Base-by-base conservation (phyloP, 2,329 filamentous ascomycete species). In the Aspergillus viridinutans region DNA sequence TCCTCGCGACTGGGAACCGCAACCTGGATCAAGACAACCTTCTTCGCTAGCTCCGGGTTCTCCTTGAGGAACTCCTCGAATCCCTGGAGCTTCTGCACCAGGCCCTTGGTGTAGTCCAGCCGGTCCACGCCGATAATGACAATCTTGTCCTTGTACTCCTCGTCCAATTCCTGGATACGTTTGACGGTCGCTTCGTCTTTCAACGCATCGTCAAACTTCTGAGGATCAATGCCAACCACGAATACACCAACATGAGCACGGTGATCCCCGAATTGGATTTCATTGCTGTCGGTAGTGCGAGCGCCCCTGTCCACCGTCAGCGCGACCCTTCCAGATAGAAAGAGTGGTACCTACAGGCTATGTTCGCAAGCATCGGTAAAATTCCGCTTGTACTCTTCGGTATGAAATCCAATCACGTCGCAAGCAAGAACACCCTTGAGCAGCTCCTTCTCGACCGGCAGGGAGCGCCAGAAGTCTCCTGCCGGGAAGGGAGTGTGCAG, bases 51-150 rank as follows among this genome's bases (percentile, higher is more conserved):
- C 70, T 97, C 92, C 0, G 92, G 92, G 66, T 97, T 89, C 67
- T 96, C 90, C 0, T 90, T 92, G 47, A 97, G 79, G 77, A 97
- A 96, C 3, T 94, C 87, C 72, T 97, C 92, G 51, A 96, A 86
- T 0, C 92, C 92, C 68, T 95, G 91, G 4, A 97, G 80, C 73
- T 97, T 97, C 75, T 96, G 92, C 0, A 91, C 91, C 7, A 97
- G 90, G 57, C 93, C 92, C 76, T 97, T 97, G 84, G 96, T 96
- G 74, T 97, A 96, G 75, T 97, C 92, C 50, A 97, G 82, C 38
- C 93, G 87, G 72, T 97, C 92, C 48, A 97, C 92, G 58, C 93
- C 92, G 35, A 97, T 89, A 57, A 97, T 93, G 58, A 97, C 83
- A 76, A 94, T 96, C 62, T 93, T 87, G 42, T 90, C 92, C 60